Evolutionary conservation across 1,139 yeast genomes (phyloP).

Genomic region (Hanseniaspora sp.): DNA sequence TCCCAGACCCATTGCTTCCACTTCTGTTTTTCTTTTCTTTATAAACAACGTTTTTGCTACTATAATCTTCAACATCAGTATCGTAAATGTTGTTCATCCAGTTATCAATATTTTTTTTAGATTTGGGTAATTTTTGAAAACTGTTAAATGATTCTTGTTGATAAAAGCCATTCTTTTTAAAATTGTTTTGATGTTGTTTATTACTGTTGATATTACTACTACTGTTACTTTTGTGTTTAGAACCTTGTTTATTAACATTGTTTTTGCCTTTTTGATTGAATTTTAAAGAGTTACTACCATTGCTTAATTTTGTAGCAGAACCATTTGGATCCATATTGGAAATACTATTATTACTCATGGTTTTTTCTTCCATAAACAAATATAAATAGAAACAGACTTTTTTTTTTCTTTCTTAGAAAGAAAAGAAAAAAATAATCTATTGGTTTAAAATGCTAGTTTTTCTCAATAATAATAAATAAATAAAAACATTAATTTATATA

Average conservation of each 20-base stretch:
- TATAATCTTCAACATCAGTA: not conserved
- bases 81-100: conserved; percentile 7
- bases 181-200: conserved; percentile 10
- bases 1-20: not conserved
- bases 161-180: conserved; percentile 17
- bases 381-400: no score
- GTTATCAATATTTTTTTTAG: conserved; percentile 22
- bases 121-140: conserved; percentile 25
- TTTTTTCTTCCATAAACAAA: no score
- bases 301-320: not conserved
- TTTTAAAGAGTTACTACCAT: not conserved
- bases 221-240: conserved; percentile 5
- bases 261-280: not conserved
- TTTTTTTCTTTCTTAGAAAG: no score
- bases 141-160: conserved; percentile 13
- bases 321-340: not conserved
- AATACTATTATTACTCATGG: no score
- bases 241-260: not conserved
- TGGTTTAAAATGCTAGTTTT: no score
- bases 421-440: no score
- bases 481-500: no score
- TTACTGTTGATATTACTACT: conserved; percentile 9
- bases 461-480: no score
- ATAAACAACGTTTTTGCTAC: not conserved
- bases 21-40: not conserved